Evolutionary conservation across 768 basidiomycete genomes (phyloP), one percentile per base, ranked within the genome.

Genomic region (Naganishia onofrii): DNA sequence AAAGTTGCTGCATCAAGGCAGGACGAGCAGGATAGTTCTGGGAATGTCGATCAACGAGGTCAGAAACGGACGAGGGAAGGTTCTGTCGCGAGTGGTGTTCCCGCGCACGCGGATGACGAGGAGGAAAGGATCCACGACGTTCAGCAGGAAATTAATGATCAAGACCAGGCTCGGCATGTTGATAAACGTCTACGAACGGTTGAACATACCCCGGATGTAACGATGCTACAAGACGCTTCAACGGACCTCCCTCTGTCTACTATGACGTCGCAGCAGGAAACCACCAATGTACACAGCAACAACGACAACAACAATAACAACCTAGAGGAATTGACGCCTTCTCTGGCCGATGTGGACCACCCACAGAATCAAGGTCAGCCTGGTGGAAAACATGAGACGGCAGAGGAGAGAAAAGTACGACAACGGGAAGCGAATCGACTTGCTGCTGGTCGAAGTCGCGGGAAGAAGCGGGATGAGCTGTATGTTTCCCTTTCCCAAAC

Each of bases 361-460:
- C 10, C 57, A 6, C 57, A 32, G 57, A 19, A 17, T 19, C 29
- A 7, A 19, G n/a, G 13, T 10, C 55, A 28, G 29, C 10, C 55
- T 13, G 36, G 32, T 23, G 57, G 32, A 58, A 36, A 36, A n/a
- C 38, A 38, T n/a, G 60, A 63, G 21, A 68, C 67, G 5, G 31
- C 52, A 31, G 73, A 72, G 52, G 71, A 78, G 44, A 78, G 76
- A 73, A 78, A 74, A 67, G 67, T 65, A n/a, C 67, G 72, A 31
- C 72, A 73, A 70, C 75, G 70, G 51, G 74, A 72, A 34, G 75
- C 75, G 55, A 81, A 81, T 72, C 67, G 74, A 56, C 73, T 74
- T 36, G 80, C 80, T 1, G 80, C 80, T 2, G 75, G 77, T 55
- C 70, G 71, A 60, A 78, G 76, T 70, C 57, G 80, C 44, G 64